Base-by-base conservation (phyloP, 1,139 yeast genomes). In the Meyerozyma sp. region DNA sequence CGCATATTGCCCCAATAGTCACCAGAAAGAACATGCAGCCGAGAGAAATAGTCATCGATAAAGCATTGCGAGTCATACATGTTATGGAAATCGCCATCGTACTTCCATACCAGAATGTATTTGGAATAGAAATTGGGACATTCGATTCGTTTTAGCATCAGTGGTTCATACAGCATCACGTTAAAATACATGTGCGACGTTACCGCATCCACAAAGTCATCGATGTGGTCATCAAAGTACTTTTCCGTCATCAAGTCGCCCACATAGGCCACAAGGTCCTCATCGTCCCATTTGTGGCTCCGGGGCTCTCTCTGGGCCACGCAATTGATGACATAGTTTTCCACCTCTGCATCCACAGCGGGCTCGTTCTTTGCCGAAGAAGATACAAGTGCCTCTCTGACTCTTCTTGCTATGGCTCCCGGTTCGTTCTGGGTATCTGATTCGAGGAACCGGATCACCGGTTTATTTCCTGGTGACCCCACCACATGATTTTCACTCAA, bases 161-260 rank as follows among this genome's bases (percentile, higher is more conserved):
- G 26, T 11, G 25, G 25, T 10, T 34, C 37, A 6, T 20, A 21
- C 37, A 34, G 37, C 25, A 18, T 20, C 37, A 34, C 37, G 37
- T 34, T 34, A 13, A 20, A 34, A 10, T 34, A 34, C 37, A 34
- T 34, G 13, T 11, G 26, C 13, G 37, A 34, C 25, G 37, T 34
- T 25, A 34, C 37, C 10, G 2, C 26, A 21, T 34, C 37, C 14
- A 34, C 37, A 34, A 34, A 34, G 14, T 21, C 26, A 18, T 34
- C 37, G 37, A 34, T 34, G 13, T 21, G 37, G n/a, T 11, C 37
- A 34, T 34, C 37, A 13, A 34, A 34, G 14, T 34, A 34, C 26
- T 34, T 34, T 10, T 34, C 37, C 16, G 25, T 18, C 13, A 21
- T 8, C 14, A 34, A 20, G 2, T 34, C 37, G 26, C 13, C 25